phyloP scores from a whole-genome alignment of 352 stramenopile species.

The Lagenidium giganteum region DNA sequence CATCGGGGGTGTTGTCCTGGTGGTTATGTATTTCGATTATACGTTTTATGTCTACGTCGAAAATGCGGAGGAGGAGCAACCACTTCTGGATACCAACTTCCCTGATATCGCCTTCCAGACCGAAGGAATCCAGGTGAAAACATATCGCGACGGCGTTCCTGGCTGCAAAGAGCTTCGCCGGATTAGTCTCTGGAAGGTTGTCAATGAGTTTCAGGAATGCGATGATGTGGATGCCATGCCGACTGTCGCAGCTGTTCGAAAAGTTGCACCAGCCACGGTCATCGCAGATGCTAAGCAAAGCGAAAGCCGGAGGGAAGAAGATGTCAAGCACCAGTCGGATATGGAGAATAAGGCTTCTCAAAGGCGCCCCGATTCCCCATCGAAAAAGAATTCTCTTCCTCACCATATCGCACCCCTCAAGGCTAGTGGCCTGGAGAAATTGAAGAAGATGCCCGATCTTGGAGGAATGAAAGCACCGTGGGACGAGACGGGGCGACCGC shows the following conservation, averaged over 20 bases:
- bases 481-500: conserved; percentile 65
- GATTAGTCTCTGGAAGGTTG: conserved; percentile 77
- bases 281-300: conserved; percentile 49
- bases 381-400: conserved; percentile 63
- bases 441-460: conserved; percentile 65
- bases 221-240: conserved; percentile 17
- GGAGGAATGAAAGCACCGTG: conserved; percentile 75
- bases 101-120: conserved; percentile 90
- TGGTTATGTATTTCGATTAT: conserved; percentile 90
- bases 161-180: conserved; percentile 64
- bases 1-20: conserved; percentile 86
- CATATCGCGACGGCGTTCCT: conserved; percentile 63
- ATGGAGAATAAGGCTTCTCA: conserved; percentile 26
- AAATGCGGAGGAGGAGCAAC: conserved; percentile 85
- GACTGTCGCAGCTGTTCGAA: background rate
- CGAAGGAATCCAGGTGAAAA: conserved; percentile 79
- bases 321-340: conserved; percentile 28
- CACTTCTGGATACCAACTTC: conserved; percentile 92
- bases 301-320: conserved; percentile 52
- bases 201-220: conserved; percentile 55
- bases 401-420: conserved; percentile 81
- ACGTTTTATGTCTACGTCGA: conserved; percentile 91
- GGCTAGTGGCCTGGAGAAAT: conserved; percentile 31
- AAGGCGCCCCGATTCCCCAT: conserved; percentile 30
- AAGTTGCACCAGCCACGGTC: background rate